Evolutionary conservation across 2,329 filamentous ascomycete genomes (phyloP), one percentile per base, ranked within the genome.

Genomic region (Ophiobolus disseminans): DNA sequence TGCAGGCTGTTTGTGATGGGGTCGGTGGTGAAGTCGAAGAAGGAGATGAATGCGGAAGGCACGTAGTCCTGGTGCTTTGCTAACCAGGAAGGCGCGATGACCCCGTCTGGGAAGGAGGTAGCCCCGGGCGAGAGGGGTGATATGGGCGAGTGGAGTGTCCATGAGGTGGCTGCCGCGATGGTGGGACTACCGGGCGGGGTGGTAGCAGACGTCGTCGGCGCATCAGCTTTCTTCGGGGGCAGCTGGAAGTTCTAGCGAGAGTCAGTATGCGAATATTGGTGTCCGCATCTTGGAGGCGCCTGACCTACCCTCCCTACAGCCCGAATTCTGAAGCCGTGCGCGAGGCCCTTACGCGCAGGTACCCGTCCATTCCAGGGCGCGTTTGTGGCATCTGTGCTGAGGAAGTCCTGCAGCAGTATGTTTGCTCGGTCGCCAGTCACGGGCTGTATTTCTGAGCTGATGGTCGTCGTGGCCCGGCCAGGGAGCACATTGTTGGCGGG

Each of bases 71-170:
- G 92, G 70, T 97, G 93, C 71, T 97, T 99, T 50, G 84, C 83
- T 45, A 96, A 80, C 93, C 93, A 99, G 52, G 84, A 75, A 16
- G 87, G 82, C 51, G 91, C 86, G 69, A 97, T 85, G 49, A 97
- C 78, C 4, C 93, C 94, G 74, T 97, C 94, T 6, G 93, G 92
- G 68, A 94, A 97, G 2, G 95, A 81, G 2, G 85, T 80, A 6
- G 93, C 96, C 6, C 82, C 82, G 3, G 92, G 91, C 30, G 89
- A 94, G 22, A 97, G 80, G 1, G 93, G 94, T 2, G 94, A 97
- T 58, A 96, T 86, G 1, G 92, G 90, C 10, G 94, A 97, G 73
- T 97, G 93, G 4, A 96, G 77, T n/a, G 86, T 77, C 50, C 74
- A 76, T 38, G 66, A 68, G 13, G 64, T 63, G 30, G 63, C 68